Base-by-base conservation (phyloP, 2,329 filamentous ascomycete genomes). In the Lecanoromycetidae sp. region DNA sequence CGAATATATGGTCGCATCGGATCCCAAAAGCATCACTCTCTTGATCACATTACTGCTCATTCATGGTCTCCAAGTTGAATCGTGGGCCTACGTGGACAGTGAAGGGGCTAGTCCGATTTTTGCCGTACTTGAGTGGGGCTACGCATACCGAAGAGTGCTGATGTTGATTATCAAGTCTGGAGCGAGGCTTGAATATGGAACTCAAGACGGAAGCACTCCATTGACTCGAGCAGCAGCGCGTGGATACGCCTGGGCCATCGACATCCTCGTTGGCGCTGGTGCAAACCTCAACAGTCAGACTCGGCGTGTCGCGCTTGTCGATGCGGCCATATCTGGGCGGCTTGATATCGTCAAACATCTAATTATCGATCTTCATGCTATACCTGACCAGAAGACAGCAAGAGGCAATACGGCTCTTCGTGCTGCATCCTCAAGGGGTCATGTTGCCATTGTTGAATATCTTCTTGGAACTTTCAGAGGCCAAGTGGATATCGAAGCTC, bases 341-440 rank as follows among this genome's bases (percentile, higher is more conserved):
- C 27, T 43, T 4, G 40, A 34, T 19, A 34, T 19, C n/a, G 7
- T 43, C 5, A 15, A 34, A 23, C 34, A 43, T 19, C 29, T 43
- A 5, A 19, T 43, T 4, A 19, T 7, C 12, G 20, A n/a, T 4
- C 17, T 34, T 22, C 5, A 25, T 27, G 19, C 19, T 10, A n/a
- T 13, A 4, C 40, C 30, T 15, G 30, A 33, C 17, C n/a, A 17
- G 1, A 43, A 32, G 29, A 19, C 17, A 7, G 10, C 30, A 12
- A 26, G 34, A n/a, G 40, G 40, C 17, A 26, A 22, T 20, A 43
- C 40, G n/a, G 40, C 40, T 23, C 29, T 43, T 4, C 40, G 30
- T 43, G 27, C 13, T 13, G 40, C 40, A 15, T 43, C 27, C 5
- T 23, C 13, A 2, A 23, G 25, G 12, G 19, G 19, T 20, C 40